phyloP scores from a whole-genome alignment of 78 protist species.

The Dictyostelium capitatum region DNA sequence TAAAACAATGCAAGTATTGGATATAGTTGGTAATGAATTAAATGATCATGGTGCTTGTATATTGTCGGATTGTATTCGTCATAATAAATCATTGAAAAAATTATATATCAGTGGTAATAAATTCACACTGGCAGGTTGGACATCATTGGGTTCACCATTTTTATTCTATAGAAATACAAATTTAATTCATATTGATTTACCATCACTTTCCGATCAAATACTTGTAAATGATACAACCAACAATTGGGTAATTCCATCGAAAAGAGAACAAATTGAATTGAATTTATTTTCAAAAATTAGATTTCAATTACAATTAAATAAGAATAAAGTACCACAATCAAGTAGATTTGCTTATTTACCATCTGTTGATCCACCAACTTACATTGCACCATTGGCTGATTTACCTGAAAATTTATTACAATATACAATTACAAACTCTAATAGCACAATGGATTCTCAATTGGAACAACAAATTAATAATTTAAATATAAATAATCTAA shows the following conservation, averaged over 20 bases:
- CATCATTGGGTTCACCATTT: slow-evolving; percentile 36
- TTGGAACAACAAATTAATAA: background rate
- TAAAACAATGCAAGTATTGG: slow-evolving; percentile 37
- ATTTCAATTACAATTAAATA: slow-evolving; percentile 32
- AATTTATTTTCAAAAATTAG: slow-evolving; percentile 9
- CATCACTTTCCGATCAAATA: background rate
- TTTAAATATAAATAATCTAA: background rate
- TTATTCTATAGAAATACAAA: slow-evolving; percentile 50
- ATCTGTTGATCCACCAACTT: slow-evolving; percentile 40
- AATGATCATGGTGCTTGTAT: slow-evolving; percentile 80
- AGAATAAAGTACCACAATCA: slow-evolving; percentile 33
- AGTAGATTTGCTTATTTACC: slow-evolving; percentile 45
- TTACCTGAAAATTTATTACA: slow-evolving; percentile 40
- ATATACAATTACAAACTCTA: background rate
- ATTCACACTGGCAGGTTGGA: slow-evolving; percentile 61
- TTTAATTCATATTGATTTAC: slow-evolving; percentile 14
- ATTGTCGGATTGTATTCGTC: slow-evolving; percentile 35
- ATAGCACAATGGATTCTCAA: background rate
- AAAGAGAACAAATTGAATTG: slow-evolving; percentile 33
- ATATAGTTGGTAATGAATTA: slow-evolving; percentile 60
- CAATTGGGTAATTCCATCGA: background rate
- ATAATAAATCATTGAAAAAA: slow-evolving; percentile 38
- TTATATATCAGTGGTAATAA: slow-evolving; percentile 42
- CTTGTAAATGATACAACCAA: background rate
- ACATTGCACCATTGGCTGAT: slow-evolving; percentile 20